Evolutionary conservation across 106 monocot species (phyloP), one percentile per base, ranked within the genome.

Genomic region (Apostasia shenzhenica): DNA sequence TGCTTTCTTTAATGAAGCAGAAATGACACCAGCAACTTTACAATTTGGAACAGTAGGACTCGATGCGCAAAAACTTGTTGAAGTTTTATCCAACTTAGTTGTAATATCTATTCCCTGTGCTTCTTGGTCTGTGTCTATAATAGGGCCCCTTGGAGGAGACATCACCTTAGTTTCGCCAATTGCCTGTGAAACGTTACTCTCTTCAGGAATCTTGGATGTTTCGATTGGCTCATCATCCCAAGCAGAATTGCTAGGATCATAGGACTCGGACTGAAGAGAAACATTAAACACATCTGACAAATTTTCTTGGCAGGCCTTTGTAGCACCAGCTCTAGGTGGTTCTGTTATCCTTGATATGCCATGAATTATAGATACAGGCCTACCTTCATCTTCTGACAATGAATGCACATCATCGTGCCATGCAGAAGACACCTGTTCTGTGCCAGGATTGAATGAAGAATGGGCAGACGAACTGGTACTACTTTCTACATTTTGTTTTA

Each of bases 211-310:
- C 38, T 56, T 73, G n/a, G 43, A 57, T 52, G 70, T 65, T 50
- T 45, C 45, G 59, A 50, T 14, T 49, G 54, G 59, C 61, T 82
- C 82, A 74, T 86, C 82, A 71, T 79, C 76, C 86, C 86, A 86
- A 26, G 81, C 82, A 11, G 82, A 86, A 62, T 45, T 44, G 41
- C 56, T 14, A 14, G 14, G 4, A 4, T 14, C 55, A 56, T 56
- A 26, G 26, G 26, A 26, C 26, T 26, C 65, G 48, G 13, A 6
- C 43, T 65, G 65, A 65, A 65, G 48, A 65, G 65, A 26, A 26
- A 26, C 26, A 26, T 26, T 26, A 26, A 26, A 26, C 26, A 26
- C 26, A 26, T 26, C 26, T 26, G 26, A 26, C 26, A 26, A 26
- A 49, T 48, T 43, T 45, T 54, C 40, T 37, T 11, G 58, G 3